Conservation (phyloP, 2,329 filamentous ascomycete genomes). For the Rhynchosporium secalis region DNA sequence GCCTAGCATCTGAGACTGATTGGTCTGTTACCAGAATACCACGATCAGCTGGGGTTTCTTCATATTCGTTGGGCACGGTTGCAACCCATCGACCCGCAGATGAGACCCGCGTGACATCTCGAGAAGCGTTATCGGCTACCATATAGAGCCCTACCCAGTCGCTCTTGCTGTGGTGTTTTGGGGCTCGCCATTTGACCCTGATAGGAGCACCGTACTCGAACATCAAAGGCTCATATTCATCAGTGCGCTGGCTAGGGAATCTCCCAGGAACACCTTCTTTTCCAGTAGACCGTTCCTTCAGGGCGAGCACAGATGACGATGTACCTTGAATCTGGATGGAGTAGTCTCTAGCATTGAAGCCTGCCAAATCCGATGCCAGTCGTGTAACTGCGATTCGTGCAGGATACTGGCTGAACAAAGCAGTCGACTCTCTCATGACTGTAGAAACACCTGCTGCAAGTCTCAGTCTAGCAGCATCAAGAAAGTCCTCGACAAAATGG, state of each 20-base stretch:
- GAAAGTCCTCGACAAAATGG: slow-evolving; percentile 86
- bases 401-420: slow-evolving; percentile 86
- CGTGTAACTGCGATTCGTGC: slow-evolving; percentile 81
- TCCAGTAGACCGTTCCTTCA: slow-evolving; percentile 62
- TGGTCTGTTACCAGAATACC: slow-evolving; percentile 74
- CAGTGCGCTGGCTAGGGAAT: slow-evolving; percentile 59
- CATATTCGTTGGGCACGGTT: slow-evolving; percentile 74
- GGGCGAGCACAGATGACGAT: slow-evolving; percentile 50
- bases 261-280: slow-evolving; percentile 73
- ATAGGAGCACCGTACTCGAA: slow-evolving; percentile 92
- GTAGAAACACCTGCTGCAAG: slow-evolving; percentile 82
- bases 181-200: slow-evolving; percentile 86
- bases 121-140: slow-evolving; percentile 88
- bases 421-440: slow-evolving; percentile 83
- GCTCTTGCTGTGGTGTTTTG: slow-evolving; percentile 79
- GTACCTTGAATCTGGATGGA: slow-evolving; percentile 72
- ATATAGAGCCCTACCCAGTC: slow-evolving; percentile 98
- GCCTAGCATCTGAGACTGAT: slow-evolving; percentile 47
- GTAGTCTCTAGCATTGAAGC: slow-evolving; percentile 78
- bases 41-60: slow-evolving; percentile 70
- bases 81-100: slow-evolving; percentile 89
- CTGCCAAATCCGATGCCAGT: slow-evolving; percentile 76
- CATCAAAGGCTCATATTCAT: slow-evolving; percentile 69
- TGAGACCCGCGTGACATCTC: slow-evolving; percentile 79
- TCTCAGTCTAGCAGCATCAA: slow-evolving; percentile 83